phyloP scores from a whole-genome alignment of 768 basidiomycete species.

The Paxillus rubicundulus region DNA sequence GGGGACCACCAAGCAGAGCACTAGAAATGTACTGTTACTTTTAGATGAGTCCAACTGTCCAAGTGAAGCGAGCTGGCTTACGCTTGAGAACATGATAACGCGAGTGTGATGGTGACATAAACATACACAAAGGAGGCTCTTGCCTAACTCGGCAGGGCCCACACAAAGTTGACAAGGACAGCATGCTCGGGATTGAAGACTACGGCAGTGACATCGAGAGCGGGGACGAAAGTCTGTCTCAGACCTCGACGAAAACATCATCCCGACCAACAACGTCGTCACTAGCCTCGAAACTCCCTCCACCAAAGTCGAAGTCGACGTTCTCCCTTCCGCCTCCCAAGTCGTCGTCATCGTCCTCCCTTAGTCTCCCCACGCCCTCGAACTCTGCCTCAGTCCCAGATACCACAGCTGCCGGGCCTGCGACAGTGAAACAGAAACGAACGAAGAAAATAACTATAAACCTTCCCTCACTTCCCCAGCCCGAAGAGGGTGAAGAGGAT shows the following conservation, averaged over 20 bases:
- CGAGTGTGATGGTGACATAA: no score
- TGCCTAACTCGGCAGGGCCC: no score
- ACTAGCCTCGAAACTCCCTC: slow-evolving; percentile 21
- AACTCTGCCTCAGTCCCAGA: background rate
- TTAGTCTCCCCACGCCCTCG: slow-evolving; percentile 28
- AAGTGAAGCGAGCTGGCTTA: slow-evolving; percentile 11
- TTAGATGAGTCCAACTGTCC: no score
- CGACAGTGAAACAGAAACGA: slow-evolving; percentile 40
- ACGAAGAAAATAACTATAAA: slow-evolving; percentile 43
- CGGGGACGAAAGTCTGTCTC: slow-evolving; percentile 40
- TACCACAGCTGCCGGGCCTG: slow-evolving; percentile 1
- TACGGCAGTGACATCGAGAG: slow-evolving; percentile 73
- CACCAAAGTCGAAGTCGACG: slow-evolving; percentile 29
- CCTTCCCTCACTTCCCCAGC: slow-evolving; percentile 28
- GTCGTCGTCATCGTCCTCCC: slow-evolving; percentile 18
- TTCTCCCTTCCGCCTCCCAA: slow-evolving; percentile 39
- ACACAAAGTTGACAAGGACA: slow-evolving; percentile 36
- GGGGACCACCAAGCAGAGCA: slow-evolving; percentile 56
- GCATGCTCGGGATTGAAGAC: slow-evolving; percentile 69
- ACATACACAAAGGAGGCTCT: no score
- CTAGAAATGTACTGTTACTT: slow-evolving; percentile 27
- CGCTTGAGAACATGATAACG: slow-evolving; percentile 46
- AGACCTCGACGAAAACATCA: slow-evolving; percentile 5
- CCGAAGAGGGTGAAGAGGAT: slow-evolving; percentile 43
- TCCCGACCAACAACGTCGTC: slow-evolving; percentile 1